A percentile compares a stretch with the other conserved stretches of the same genome.
phyloP scores from a whole-genome alignment of 2,329 filamentous ascomycete genomes.

The Botrytis fragariae region DNA sequence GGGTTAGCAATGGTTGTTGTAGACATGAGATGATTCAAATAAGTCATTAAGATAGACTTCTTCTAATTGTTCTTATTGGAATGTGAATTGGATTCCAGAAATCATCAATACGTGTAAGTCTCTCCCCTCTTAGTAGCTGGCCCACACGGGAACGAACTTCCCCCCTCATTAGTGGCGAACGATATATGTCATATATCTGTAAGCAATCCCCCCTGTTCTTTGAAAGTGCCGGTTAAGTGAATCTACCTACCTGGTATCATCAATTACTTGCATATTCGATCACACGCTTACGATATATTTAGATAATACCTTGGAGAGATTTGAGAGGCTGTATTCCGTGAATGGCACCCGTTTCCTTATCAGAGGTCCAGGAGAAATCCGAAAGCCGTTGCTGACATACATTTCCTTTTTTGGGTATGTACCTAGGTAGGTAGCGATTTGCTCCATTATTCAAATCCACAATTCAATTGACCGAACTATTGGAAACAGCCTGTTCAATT shows the following conservation, averaged over 20 bases:
- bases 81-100: neutral
- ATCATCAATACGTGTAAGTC: neutral
- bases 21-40: neutral
- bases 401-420: neutral
- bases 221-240: neutral
- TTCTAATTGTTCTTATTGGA: neutral
- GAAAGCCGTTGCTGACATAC: slow-evolving; percentile 1
- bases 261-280: neutral
- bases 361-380: neutral
- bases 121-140: neutral
- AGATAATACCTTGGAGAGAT: neutral
- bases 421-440: neutral
- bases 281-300: neutral
- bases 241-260: neutral
- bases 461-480: neutral
- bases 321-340: neutral
- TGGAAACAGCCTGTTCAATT: neutral
- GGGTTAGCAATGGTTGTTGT: neutral
- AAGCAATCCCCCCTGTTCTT: neutral
- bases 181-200: neutral
- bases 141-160: neutral
- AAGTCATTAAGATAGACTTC: neutral
- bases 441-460: neutral
- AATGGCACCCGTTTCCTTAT: neutral
- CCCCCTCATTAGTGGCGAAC: neutral